phyloP scores from a whole-genome alignment of 441 rosid species.

The Euphorbia corollata region DNA sequence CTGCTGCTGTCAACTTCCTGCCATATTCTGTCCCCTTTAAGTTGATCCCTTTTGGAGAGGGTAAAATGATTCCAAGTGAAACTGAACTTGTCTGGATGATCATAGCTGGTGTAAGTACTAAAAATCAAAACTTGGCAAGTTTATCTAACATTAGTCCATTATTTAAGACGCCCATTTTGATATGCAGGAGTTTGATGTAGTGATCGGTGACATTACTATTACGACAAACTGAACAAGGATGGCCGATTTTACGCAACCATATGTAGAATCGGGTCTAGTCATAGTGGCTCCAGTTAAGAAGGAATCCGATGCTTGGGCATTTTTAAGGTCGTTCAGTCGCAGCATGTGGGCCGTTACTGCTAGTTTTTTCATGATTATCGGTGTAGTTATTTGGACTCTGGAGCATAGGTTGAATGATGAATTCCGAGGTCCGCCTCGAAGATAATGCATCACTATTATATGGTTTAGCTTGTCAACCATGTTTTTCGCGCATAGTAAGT shows the following conservation, averaged over 20 bases:
- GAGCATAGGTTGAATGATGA: constrained; percentile 89
- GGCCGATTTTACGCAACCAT: constrained; percentile 93
- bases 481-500: neutral
- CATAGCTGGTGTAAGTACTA: constrained; percentile 52
- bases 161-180: constrained; percentile 5
- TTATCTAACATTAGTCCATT: too few relatives aligned
- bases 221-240: constrained; percentile 70
- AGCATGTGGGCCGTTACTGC: constrained; percentile 66
- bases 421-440: constrained; percentile 83
- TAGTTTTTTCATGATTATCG: constrained; percentile 56
- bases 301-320: constrained; percentile 83
- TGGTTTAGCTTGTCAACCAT: neutral
- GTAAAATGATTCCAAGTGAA: constrained; percentile 55
- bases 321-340: constrained; percentile 68
- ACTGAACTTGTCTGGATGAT: constrained; percentile 43
- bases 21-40: constrained; percentile 75
- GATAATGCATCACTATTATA: constrained; percentile 45
- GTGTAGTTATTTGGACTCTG: constrained; percentile 79
- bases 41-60: constrained; percentile 57
- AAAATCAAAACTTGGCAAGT: neutral
- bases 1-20: constrained; percentile 71
- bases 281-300: constrained; percentile 71
- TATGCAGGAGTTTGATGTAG: constrained; percentile 67
- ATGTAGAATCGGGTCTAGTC: constrained; percentile 82
- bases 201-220: constrained; percentile 73